A percentile compares a stretch with the other conserved stretches of the same genome.
Conservation (phyloP, 352 stramenopile species). For the Sclerospora graminicola region DNA sequence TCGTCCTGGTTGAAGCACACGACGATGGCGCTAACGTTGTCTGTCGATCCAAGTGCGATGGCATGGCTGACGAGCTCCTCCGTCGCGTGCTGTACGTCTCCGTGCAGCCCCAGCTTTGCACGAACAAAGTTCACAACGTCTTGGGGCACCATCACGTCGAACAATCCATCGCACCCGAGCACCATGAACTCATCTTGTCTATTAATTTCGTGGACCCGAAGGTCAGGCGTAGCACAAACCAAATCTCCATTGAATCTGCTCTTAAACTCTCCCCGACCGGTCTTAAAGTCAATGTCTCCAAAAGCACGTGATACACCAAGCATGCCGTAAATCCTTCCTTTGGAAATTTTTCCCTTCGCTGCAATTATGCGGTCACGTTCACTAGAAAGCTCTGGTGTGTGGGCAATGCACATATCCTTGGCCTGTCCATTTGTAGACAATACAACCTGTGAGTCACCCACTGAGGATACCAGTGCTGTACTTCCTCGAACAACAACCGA, state of each 20-base stretch:
- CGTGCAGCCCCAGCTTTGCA: conserved; percentile 51
- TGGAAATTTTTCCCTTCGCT: conserved; percentile 72
- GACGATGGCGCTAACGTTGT: conserved; percentile 79
- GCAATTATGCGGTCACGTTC: conserved; percentile 76
- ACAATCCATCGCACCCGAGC: conserved; percentile 74
- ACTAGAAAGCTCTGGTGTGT: conserved; percentile 51
- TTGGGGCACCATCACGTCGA: conserved; percentile 78
- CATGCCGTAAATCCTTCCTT: conserved; percentile 81
- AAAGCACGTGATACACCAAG: conserved; percentile 74
- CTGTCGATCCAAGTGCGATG: conserved; percentile 64
- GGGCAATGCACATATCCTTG: conserved; percentile 45
- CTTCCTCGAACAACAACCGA: conserved; percentile 45
- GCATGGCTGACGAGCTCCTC: conserved; percentile 78
- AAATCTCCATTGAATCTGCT: conserved; percentile 74
- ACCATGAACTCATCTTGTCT: conserved; percentile 73
- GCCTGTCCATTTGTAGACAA: conserved; percentile 51
- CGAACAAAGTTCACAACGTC: conserved; percentile 78
- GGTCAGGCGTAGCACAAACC: conserved; percentile 58
- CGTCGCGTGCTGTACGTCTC: conserved; percentile 65
- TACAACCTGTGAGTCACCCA: conserved; percentile 76
- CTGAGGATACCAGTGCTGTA: conserved; percentile 46
- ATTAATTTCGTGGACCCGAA: conserved; percentile 42
- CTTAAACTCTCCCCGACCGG: conserved; percentile 66
- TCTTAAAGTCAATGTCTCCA: conserved; percentile 84
- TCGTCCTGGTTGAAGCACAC: conserved; percentile 66